Evolutionary conservation across 257 asterid genomes (phyloP).

Genomic region (Scutellaria barbata): DNA sequence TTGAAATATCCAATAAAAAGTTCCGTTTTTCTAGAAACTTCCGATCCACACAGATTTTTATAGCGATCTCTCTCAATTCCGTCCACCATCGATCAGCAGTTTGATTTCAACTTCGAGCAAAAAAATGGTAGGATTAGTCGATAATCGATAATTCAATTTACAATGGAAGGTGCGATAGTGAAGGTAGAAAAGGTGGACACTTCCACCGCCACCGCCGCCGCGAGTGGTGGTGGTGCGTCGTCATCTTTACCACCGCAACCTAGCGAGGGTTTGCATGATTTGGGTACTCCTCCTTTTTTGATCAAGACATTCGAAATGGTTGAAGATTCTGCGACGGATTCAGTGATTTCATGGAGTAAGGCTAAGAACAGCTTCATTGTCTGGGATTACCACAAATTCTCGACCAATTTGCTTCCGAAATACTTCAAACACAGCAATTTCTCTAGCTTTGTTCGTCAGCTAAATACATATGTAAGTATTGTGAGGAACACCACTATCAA

Average conservation of each 20-base stretch:
- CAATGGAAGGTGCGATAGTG: constrained; percentile 31
- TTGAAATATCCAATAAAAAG: constrained; percentile 15
- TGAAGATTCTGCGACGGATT: constrained; percentile 77
- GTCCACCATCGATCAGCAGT: neutral
- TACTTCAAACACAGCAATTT: constrained; percentile 84
- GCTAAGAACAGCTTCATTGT: constrained; percentile 81
- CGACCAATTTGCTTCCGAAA: constrained; percentile 72
- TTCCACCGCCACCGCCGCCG: constrained; percentile 7
- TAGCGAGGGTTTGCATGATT: constrained; percentile 57
- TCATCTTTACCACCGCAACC: constrained; percentile 52
- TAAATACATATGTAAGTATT: constrained; percentile 83
- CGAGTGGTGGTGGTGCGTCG: constrained; percentile 1
- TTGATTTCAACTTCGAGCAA: neutral
- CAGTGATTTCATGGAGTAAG: constrained; percentile 77
- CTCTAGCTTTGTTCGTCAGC: constrained; percentile 91
- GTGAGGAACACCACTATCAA: neutral
- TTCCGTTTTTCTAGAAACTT: constrained; percentile 27
- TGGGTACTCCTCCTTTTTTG: constrained; percentile 33
- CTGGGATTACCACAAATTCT: constrained; percentile 71
- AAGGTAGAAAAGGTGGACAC: constrained; percentile 21
- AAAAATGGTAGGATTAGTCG: neutral
- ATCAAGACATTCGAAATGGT: constrained; percentile 52
- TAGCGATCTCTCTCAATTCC: neutral
- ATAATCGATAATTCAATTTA: too few relatives aligned
- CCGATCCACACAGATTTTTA: constrained; percentile 1